Conservation (phyloP, 371 early-diverging fungal genomes). For the Mucor piriformis region DNA sequence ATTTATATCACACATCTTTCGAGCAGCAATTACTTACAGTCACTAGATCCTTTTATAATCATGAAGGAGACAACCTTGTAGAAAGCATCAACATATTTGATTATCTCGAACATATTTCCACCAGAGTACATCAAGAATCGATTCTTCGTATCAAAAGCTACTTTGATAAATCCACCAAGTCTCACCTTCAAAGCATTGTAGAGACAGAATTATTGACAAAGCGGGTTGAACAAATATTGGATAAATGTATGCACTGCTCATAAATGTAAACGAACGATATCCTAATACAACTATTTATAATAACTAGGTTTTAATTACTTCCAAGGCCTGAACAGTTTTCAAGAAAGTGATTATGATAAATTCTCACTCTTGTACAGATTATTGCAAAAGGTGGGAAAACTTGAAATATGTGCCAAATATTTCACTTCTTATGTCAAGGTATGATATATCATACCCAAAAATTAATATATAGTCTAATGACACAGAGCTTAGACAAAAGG, state of each 20-base stretch:
- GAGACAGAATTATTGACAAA: slow-evolving; percentile 71
- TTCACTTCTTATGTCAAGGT: slow-evolving; percentile 48
- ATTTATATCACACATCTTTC: slow-evolving; percentile 72
- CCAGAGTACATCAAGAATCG: slow-evolving; percentile 70
- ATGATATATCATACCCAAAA: slow-evolving; percentile 5
- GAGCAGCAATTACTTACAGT: slow-evolving; percentile 65
- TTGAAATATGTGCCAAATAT: slow-evolving; percentile 37
- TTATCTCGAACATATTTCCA: slow-evolving; percentile 70
- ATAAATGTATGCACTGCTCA: slow-evolving; percentile 53
- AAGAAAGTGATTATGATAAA: slow-evolving; percentile 47
- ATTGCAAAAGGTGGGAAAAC: slow-evolving; percentile 35
- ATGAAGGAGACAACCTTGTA: slow-evolving; percentile 66
- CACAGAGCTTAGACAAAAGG: slow-evolving; percentile 29
- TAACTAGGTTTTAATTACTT: slow-evolving; percentile 62
- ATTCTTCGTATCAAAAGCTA: slow-evolving; percentile 69
- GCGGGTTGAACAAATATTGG: slow-evolving; percentile 66
- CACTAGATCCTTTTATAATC: slow-evolving; percentile 70
- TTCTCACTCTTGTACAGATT: slow-evolving; percentile 61
- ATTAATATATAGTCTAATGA: not conserved
- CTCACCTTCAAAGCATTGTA: slow-evolving; percentile 62
- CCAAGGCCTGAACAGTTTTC: slow-evolving; percentile 32
- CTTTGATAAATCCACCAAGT: slow-evolving; percentile 78
- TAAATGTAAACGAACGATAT: no score
- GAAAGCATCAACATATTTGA: slow-evolving; percentile 59
- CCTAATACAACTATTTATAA: not conserved